Evolutionary conservation across 192 early-diverging fungal species (phyloP), one percentile per base, ranked within the genome.

Genomic region (Jimgerdemannia flammicorona): DNA sequence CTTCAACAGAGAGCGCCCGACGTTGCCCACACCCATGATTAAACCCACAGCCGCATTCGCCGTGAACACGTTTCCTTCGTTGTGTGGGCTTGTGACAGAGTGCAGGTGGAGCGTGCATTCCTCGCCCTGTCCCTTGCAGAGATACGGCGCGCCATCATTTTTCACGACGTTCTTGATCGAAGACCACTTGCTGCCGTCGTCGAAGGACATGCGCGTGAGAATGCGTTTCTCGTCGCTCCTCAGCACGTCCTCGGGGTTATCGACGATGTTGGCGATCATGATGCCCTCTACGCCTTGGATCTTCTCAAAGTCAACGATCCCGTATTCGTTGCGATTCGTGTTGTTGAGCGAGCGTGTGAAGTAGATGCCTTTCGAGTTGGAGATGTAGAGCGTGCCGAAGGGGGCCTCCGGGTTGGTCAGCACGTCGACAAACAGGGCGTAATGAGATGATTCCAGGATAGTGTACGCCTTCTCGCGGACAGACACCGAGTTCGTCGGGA

Each of bases 21-120:
- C 96, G 72, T 84, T 93, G 20, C 97, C 97, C 20, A 98, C 94
- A 44, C 95, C 97, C 84, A 97, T 78, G n/a, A 98, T 78, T 10
- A 96, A 83, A 67, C 97, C 97, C 6, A 95, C 88, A 54, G 95
- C 90, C 4, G 90, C 82, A 18, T 81, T 74, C 2, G 91, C 87
- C 20, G 92, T 92, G 77, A 93, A 96, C 7, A 96, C 85, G 11
- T 85, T 85, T 4, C 94, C 95, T 29, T 86, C 75, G 66, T 93
- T 88, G 43, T 86, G 86, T 4, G 84, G 78, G 3, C 86, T 84
- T 1, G 95, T 97, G 14, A 95, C 85, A 7, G 94, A 95, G 77
- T 97, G 95, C 39, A 99, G 81, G 76, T 97, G 95, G 72, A 99
- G 83, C 4, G 90, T 86, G 79, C 97, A 99, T 14, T 86, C 76